Percentiles rank a stretch among this genome's conserved stretches.
These are phyloP conservation scores for Mortierella sp. DNA, from an alignment of 371 early-diverging fungal species.

Conservation along the genomic window DNA sequence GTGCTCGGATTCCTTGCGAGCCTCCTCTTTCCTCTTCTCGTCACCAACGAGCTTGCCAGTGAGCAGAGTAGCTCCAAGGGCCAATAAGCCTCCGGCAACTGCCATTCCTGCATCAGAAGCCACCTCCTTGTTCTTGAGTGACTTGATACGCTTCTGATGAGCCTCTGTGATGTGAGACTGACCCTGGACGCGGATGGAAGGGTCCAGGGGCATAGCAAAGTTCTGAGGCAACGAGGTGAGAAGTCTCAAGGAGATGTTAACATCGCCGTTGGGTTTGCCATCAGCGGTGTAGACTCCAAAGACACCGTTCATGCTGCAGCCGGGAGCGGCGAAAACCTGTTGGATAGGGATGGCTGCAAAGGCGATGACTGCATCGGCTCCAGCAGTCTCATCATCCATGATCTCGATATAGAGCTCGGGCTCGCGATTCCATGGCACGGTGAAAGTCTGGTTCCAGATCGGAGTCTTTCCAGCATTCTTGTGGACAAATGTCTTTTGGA, in stretches of 20 bases:
- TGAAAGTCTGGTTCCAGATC: conserved; percentile 68
- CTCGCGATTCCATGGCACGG: conserved; percentile 57
- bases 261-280: conserved; percentile 59
- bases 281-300: conserved; percentile 61
- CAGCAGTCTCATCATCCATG: conserved; percentile 63
- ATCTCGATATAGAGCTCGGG: conserved; percentile 65
- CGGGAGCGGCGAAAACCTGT: conserved; percentile 60
- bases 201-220: conserved; percentile 1
- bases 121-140: conserved; percentile 57
- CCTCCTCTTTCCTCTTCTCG: conserved; percentile 53
- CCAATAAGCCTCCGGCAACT: conserved; percentile 58
- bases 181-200: conserved; percentile 53
- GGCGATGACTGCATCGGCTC: conserved; percentile 61
- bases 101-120: conserved; percentile 61
- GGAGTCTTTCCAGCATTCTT: conserved; percentile 67
- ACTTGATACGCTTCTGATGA: conserved; percentile 62
- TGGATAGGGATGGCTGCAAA: conserved; percentile 67
- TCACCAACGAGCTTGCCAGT: conserved; percentile 63
- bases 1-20: conserved; percentile 46
- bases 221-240: conserved; percentile 58
- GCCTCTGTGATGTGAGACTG: conserved; percentile 59
- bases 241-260: conserved; percentile 59
- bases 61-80: conserved; percentile 62
- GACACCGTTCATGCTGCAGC: conserved; percentile 58
- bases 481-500: conserved; percentile 63